Percentiles rank a stretch among this genome's conserved stretches.
Evolutionary conservation across 2,329 filamentous ascomycete species (phyloP).

Genomic region (Cadophora gregata): DNA sequence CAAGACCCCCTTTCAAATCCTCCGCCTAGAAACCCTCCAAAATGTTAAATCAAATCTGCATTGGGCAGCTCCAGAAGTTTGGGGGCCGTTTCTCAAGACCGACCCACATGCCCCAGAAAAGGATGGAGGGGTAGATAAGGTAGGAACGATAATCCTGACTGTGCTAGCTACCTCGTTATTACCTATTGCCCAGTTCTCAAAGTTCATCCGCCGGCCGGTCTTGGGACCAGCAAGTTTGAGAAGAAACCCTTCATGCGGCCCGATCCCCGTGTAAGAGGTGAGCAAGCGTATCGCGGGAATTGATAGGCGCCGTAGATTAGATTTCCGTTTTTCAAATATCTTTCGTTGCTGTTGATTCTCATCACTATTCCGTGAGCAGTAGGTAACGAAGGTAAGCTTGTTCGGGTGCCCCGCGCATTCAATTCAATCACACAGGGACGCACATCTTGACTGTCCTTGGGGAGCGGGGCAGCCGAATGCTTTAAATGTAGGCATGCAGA

Average conservation of each 20-base stretch:
- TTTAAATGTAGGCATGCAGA: conserved; percentile 7
- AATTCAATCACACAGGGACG: too few species aligned
- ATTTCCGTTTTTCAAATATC: not conserved
- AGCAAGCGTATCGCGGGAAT: conserved; percentile 19
- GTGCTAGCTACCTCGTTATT: too few species aligned
- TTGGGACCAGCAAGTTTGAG: conserved; percentile 2
- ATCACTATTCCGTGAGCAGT: too few species aligned
- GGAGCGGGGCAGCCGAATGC: not conserved
- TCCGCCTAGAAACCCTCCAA: too few species aligned
- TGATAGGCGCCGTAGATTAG: not conserved
- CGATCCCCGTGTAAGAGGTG: conserved; percentile 15
- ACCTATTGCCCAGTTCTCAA: not conserved
- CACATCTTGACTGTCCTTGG: not conserved
- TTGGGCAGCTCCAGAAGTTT: not conserved
- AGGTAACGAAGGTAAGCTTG: too few species aligned
- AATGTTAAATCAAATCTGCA: not conserved
- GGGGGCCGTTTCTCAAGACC: conserved; percentile 12
- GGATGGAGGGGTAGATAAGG: not conserved
- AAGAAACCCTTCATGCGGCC: conserved; percentile 13
- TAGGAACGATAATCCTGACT: not conserved
- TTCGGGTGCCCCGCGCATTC: not conserved
- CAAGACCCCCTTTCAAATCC: not conserved
- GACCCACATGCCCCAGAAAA: not conserved
- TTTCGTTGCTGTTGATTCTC: not conserved
- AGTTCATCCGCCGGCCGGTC: not conserved